Conservation (phyloP, 192 early-diverging fungal genomes). For the Jimgerdemannia flammicorona region DNA sequence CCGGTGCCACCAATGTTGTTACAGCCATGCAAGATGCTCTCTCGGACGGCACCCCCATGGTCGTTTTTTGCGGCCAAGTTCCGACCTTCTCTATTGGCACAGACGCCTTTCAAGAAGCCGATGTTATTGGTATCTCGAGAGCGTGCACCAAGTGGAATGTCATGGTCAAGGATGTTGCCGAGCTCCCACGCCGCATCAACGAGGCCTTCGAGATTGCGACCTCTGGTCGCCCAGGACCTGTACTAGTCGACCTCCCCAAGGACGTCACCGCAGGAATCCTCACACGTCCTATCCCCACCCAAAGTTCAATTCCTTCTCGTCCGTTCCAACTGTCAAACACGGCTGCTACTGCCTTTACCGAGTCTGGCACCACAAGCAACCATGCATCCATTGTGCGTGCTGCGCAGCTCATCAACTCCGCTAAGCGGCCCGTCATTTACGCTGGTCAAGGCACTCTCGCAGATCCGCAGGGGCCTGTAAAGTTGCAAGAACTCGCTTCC, state of each 20-base stretch:
- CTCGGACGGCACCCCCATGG: conserved; percentile 91
- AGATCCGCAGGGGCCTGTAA: conserved; percentile 74
- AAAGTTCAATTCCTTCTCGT: conserved; percentile 69
- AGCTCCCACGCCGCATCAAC: conserved; percentile 95
- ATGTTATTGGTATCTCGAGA: conserved; percentile 93
- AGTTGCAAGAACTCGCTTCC: conserved; percentile 81
- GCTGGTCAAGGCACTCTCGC: conserved; percentile 91
- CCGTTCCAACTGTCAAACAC: conserved; percentile 51
- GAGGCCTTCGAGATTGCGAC: conserved; percentile 98
- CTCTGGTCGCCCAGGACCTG: conserved; percentile 92
- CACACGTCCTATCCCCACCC: conserved; percentile 74
- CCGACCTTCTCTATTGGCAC: conserved; percentile 85
- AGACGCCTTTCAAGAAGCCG: conserved; percentile 99
- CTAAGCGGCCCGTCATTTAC: conserved; percentile 92
- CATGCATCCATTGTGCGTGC: conserved; percentile 59
- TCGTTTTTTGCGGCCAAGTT: conserved; percentile 96
- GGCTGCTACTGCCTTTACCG: conserved; percentile 42
- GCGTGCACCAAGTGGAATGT: conserved; percentile 99
- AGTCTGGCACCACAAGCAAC: conserved; percentile 37
- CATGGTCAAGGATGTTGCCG: conserved; percentile 94
- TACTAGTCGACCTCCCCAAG: conserved; percentile 97
- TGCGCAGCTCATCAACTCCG: conserved; percentile 81
- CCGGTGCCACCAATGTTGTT: conserved; percentile 96
- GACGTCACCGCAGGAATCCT: conserved; percentile 93
- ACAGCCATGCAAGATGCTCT: conserved; percentile 98